Base-by-base conservation (phyloP, 805 yeast species). In the Phaffomyces opuntiae region DNA sequence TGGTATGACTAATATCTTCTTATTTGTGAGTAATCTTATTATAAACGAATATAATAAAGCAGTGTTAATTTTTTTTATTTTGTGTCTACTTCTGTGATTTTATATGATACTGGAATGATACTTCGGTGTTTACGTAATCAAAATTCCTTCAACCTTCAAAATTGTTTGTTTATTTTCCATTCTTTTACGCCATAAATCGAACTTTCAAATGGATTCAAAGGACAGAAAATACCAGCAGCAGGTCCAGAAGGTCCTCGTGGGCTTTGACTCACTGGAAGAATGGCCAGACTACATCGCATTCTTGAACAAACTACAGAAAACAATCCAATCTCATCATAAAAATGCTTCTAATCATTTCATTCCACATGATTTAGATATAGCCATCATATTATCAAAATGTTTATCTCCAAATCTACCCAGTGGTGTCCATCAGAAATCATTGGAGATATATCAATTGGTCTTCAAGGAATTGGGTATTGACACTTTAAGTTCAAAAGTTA, bases 241-340 rank as follows among this genome's bases (percentile, higher is more conserved):
- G 47, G 74, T 91, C 12, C 91, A 85, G 43, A 77, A 81, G 53
- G 87, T 93, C 0, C 68, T 93, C 21, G 73, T 76, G 7, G 71
- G 78, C 17, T 91, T 91, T 67, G 96, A 87, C 43, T 67, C 85
- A 2, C 83, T 89, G 2, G 85, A 81, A 31, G 99, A 93, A 68
- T 93, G 99, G 99, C 98, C 99, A 13, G 99, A 93, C 61, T 89
- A 91, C 62, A 93, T 93, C 46, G 83, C 97, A 21, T 90, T 87
- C 61, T 69, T 95, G 39, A 81, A 91, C 2, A 79, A 85, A 49
- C 73, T 95, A 7, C 80, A 81, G 48, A 87, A 88, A 60, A 81
- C 95, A 0, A 64, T 90, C 36, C 77, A 75, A 48, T 65, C 73
- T 62, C 36, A 67, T 49, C 65, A 73, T 55, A 52, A 61, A 36